Percentiles rank a stretch among this genome's conserved stretches.
phyloP scores from a whole-genome alignment of 1,284 basidiomycete genomes.

The Fomitiporia mediterranea region DNA sequence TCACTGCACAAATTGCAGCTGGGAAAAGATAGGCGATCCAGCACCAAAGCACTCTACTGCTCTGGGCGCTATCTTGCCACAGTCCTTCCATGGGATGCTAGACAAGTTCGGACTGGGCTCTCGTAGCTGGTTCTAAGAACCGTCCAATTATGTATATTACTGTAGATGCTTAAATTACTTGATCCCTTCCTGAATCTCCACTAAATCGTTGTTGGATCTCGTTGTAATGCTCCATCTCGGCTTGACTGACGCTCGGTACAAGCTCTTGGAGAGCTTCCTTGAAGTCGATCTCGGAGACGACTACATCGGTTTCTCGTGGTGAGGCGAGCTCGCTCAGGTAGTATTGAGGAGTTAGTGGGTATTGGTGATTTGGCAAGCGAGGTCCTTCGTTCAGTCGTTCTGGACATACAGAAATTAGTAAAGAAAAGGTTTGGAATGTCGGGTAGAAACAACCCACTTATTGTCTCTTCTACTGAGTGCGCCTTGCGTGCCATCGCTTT shows the following conservation, averaged over 20 bases:
- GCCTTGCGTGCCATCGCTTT: conserved; percentile 93
- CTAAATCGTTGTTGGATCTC: conserved; percentile 70
- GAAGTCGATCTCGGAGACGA: conserved; percentile 77
- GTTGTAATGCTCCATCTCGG: conserved; percentile 88
- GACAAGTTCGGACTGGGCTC: conserved; percentile 51
- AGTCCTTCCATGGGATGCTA: conserved; percentile 49
- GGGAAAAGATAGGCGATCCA: conserved; percentile 22
- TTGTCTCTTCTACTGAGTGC: conserved; percentile 67
- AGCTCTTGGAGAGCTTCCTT: conserved; percentile 69
- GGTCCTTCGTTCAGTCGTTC: conserved; percentile 40
- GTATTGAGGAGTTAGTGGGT: conserved; percentile 86
- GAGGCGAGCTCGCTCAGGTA: conserved; percentile 86
- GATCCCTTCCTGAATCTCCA: background rate
- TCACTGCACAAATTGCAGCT: too few species aligned
- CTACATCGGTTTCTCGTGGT: conserved; percentile 68
- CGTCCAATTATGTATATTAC: background rate
- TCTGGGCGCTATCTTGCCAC: conserved; percentile 43
- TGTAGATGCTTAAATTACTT: background rate
- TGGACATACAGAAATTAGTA: conserved; percentile 10
- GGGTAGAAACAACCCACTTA: conserved; percentile 41
- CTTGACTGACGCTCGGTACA: conserved; percentile 83
- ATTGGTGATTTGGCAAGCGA: conserved; percentile 46
- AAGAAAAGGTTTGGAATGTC: background rate
- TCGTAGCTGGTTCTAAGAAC: conserved; percentile 46
- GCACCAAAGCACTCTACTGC: conserved; percentile 41